These are phyloP conservation scores for Graphium sp. DNA, from an alignment of 2,329 filamentous ascomycete genomes.

Conservation along the genomic window DNA sequence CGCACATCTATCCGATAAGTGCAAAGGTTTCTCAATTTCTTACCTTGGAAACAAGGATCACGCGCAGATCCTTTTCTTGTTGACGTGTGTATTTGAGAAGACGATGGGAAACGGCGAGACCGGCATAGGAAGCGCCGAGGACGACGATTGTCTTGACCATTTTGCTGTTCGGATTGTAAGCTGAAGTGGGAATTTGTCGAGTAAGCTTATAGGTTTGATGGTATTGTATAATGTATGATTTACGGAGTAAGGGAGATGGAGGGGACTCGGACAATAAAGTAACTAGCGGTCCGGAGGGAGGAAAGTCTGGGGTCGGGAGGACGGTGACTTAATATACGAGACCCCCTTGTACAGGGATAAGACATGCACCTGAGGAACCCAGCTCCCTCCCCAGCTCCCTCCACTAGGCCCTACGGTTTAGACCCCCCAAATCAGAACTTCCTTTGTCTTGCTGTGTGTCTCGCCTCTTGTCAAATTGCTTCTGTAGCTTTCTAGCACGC, in stretches of 20 bases:
- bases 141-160: constrained; percentile 37
- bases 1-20: too few species aligned
- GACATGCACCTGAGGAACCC: too few species aligned
- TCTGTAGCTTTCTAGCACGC: too few species aligned
- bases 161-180: constrained; percentile 4
- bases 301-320: too few species aligned
- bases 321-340: too few species aligned
- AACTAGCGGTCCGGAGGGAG: background rate
- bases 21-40: constrained; percentile 1
- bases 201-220: background rate
- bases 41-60: constrained; percentile 39
- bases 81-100: constrained; percentile 33
- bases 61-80: constrained; percentile 27
- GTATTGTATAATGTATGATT: background rate
- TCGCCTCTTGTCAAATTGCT: too few species aligned
- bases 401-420: too few species aligned
- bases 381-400: too few species aligned
- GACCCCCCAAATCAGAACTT: too few species aligned
- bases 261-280: background rate
- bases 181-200: background rate
- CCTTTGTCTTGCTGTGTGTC: too few species aligned
- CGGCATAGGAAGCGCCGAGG: constrained; percentile 35
- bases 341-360: too few species aligned
- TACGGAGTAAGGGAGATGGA: background rate
- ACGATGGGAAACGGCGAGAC: constrained; percentile 33